phyloP scores from a whole-genome alignment of 1,139 yeast species.

The Hemisphaericaspora xylanilytica region DNA sequence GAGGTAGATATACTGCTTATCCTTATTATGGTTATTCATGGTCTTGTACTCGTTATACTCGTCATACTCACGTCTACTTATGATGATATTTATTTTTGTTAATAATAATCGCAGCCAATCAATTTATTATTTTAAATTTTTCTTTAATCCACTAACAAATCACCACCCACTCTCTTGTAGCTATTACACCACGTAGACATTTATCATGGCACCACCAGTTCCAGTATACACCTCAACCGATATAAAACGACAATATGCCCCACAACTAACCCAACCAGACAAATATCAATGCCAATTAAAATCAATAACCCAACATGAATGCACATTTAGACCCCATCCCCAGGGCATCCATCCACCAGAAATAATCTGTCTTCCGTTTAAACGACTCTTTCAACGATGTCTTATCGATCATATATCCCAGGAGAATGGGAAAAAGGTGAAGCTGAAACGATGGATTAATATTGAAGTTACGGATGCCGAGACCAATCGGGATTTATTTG shows the following conservation, averaged over 20 bases:
- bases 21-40: too few relatives aligned
- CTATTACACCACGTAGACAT: too few relatives aligned
- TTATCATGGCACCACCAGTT: slow-evolving; percentile 47
- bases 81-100: too few relatives aligned
- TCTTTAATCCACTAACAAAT: too few relatives aligned
- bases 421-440: slow-evolving; percentile 27
- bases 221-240: slow-evolving; percentile 38
- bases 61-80: too few relatives aligned
- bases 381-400: slow-evolving; percentile 51
- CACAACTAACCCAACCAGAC: slow-evolving; percentile 30
- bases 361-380: slow-evolving; percentile 54
- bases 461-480: slow-evolving; percentile 42
- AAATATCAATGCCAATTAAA: slow-evolving; percentile 42
- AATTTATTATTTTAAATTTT: too few relatives aligned
- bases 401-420: slow-evolving; percentile 24
- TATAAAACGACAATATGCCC: slow-evolving; percentile 24
- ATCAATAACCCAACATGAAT: slow-evolving; percentile 49
- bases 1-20: too few relatives aligned
- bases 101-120: too few relatives aligned
- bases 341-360: slow-evolving; percentile 29
- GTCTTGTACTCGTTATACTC: too few relatives aligned
- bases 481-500: slow-evolving; percentile 34
- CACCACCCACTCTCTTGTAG: too few relatives aligned
- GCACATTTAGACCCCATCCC: slow-evolving; percentile 33
- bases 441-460: slow-evolving; percentile 33